Evolutionary conservation across 2,329 filamentous ascomycete genomes (phyloP), one percentile per base, ranked within the genome.

Genomic region (Aureobasidium sp.): DNA sequence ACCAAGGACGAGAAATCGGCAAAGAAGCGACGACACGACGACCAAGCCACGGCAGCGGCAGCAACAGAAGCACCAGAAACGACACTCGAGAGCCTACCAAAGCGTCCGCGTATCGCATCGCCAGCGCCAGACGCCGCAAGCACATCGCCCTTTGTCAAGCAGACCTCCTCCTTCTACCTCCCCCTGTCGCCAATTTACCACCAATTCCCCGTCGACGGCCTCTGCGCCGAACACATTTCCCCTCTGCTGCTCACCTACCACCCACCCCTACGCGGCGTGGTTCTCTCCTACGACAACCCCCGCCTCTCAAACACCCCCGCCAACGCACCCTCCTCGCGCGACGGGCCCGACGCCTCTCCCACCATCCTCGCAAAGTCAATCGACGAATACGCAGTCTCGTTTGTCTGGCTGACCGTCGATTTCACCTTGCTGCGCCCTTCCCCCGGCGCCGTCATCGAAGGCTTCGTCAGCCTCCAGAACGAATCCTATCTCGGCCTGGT

Each of bases 401-500:
- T 89, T 71, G 84, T 90, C 52, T 97, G 93, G 87, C 83, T 96
- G 25, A 96, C 91, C 0, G 91, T 88, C 1, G 91, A 95, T 25
- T 88, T 96, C 65, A 81, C 95, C 48, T 78, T 97, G 20, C 95
- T 96, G 72, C 83, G 88, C 36, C 93, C 94, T 0, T 79, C 82
- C 59, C 83, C 84, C 49, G 89, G 90, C 39, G 84, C 86, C 9
- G 85, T 83, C 75, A 82, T 97, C 71, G 87, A 92, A 67, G 94
- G 91, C 12, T 87, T 82, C 67, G 83, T 97, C 62, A 94, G 93
- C 69, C 80, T 97, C 34, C 90, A 96, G 72, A 93, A 88, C 52
- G 90, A 94, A 68, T 91, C 90, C 7, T 91, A 97, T 71, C 82
- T 99, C 7, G 92, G 93, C 22, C 83, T 97, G 2, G 85, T 95